Evolutionary conservation across 345 rosid genomes (phyloP), one percentile per base, ranked within the genome.

Genomic region (Lumnitzera racemosa): DNA sequence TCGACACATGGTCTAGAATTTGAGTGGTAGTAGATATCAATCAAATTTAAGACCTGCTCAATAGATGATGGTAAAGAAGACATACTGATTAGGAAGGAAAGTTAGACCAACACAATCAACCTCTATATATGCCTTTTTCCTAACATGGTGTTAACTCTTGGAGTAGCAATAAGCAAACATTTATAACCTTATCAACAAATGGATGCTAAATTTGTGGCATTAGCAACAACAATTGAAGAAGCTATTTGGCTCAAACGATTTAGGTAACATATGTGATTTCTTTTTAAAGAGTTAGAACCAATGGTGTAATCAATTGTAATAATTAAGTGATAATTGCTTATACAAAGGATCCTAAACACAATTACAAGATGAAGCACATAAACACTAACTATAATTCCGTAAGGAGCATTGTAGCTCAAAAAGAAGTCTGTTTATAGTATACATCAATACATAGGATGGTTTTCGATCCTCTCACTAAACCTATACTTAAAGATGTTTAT

Each of bases 151-250:
- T 4, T 27, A 27, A 31, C 23, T 56, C 46, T 25, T 56, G 15
- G 46, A 31, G 59, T 25, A 56, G 59, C 12, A 27, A 56, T 46
- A 56, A 56, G 46, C 59, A 56, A 25, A 56, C 59, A 56, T 29
- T 17, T 27, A 56, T 56, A 56, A 0, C 57, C 15, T 25, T 54
- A 17, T 54, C 27, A 14, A 54, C 57, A 23, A 54, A 20, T 7
- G 57, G 57, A 54, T 3, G 31, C 46, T 5, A 20, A 56, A 15
- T 56, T 56, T 27, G 15, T 56, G 20, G 59, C 59, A 56, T 56
- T 10, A 4, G 8, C n/a, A 56, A 12, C 46, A 5, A 10, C 46
- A 27, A 27, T 56, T 15, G 0, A 29, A 25, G 46, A 56, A n/a
- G 46, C 16, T 13, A 20, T 56, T 56, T 56, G 47, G 46, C 46